Conservation (phyloP, 2,329 filamentous ascomycete genomes). For the Aspergillus sp. region DNA sequence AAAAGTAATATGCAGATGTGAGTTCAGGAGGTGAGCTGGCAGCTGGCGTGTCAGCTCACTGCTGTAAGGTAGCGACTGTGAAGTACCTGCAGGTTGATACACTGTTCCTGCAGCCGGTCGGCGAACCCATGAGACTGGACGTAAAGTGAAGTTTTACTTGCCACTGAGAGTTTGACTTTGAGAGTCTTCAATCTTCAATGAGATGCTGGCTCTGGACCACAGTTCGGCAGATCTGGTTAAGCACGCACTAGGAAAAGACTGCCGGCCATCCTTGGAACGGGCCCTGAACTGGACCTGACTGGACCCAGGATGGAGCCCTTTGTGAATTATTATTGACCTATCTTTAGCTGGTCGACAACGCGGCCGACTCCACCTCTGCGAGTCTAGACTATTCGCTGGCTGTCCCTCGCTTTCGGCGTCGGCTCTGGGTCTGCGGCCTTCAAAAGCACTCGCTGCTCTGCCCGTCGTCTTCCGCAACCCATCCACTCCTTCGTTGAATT, state of each 20-base stretch:
- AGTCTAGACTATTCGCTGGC: not conserved
- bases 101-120: not conserved
- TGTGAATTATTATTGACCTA: not conserved
- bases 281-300: too few relatives aligned
- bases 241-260: not conserved
- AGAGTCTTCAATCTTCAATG: not conserved
- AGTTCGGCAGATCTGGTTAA: not conserved
- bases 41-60: not conserved
- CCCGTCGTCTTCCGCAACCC: not conserved
- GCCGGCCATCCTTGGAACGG: not conserved
- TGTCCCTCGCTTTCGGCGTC: not conserved
- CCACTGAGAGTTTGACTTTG: not conserved
- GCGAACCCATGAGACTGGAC: not conserved
- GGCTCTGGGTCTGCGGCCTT: not conserved
- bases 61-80: too few relatives aligned
- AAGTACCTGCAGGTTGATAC: not conserved
- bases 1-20: not conserved
- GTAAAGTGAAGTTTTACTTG: too few relatives aligned
- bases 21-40: not conserved
- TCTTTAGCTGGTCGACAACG: not conserved
- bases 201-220: not conserved
- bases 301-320: not conserved
- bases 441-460: not conserved
- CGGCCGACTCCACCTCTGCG: not conserved
- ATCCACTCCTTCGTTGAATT: conserved; percentile 12